These are phyloP conservation scores for Blastobotrys persicus DNA, from an alignment of 1,139 yeast genomes.

Conservation along the genomic window DNA sequence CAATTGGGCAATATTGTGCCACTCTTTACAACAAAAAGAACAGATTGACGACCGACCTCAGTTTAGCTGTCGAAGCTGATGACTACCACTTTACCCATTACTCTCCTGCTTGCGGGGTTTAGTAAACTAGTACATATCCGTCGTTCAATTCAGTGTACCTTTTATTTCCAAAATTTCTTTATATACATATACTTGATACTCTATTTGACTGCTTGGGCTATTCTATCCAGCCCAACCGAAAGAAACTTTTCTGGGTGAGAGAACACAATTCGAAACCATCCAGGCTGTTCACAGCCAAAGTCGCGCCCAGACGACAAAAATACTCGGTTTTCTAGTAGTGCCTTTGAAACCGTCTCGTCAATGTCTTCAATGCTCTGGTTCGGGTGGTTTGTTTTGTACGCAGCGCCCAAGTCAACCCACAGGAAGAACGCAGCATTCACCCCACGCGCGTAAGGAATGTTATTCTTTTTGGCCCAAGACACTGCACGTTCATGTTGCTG, in stretches of 20 bases:
- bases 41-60: neutral
- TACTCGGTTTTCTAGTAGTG: neutral
- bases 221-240: neutral
- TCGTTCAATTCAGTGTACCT: too few species aligned
- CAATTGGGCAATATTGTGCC: neutral
- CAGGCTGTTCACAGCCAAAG: neutral
- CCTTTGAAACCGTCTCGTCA: neutral
- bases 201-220: neutral
- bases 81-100: neutral
- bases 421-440: neutral
- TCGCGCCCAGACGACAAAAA: neutral
- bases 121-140: neutral
- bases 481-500: neutral
- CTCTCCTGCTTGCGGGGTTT: neutral
- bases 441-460: neutral
- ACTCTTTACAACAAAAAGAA: neutral
- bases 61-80: neutral
- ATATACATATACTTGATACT: too few species aligned
- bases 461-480: neutral
- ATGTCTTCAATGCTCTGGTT: neutral
- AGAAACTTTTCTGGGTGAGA: neutral
- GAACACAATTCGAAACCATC: neutral
- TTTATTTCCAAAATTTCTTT: too few species aligned
- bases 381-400: neutral
- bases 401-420: neutral